phyloP scores from a whole-genome alignment of 805 yeast species.

The Candida ortonii region DNA sequence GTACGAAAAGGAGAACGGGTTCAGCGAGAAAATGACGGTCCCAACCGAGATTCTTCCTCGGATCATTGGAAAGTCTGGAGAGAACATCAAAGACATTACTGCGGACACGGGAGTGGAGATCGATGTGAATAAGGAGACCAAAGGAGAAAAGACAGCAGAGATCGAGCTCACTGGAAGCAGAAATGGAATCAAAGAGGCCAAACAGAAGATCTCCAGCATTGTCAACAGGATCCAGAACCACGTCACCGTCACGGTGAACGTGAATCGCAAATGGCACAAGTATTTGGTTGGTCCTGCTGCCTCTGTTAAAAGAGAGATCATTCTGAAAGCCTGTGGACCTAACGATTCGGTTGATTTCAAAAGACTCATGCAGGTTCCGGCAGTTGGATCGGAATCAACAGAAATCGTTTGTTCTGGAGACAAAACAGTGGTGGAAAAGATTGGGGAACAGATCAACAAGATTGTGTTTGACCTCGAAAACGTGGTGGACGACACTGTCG shows the following conservation, averaged over 20 bases:
- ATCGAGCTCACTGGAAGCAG: conserved; percentile 77
- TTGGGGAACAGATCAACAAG: conserved; percentile 57
- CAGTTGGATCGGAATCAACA: conserved; percentile 55
- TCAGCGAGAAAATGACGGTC: conserved; percentile 57
- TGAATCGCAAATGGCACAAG: conserved; percentile 73
- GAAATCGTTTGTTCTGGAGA: conserved; percentile 72
- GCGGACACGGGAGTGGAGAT: conserved; percentile 65
- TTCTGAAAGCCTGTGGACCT: conserved; percentile 72
- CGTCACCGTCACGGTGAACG: conserved; percentile 54
- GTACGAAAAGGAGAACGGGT: conserved; percentile 85
- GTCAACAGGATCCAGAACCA: conserved; percentile 64
- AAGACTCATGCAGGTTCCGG: conserved; percentile 67
- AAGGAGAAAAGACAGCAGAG: conserved; percentile 48
- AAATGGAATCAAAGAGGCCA: conserved; percentile 70
- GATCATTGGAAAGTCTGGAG: conserved; percentile 89
- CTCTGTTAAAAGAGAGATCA: conserved; percentile 66
- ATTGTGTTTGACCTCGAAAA: conserved; percentile 66
- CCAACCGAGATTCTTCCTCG: conserved; percentile 76
- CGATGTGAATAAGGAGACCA: conserved; percentile 43
- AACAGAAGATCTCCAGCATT: conserved; percentile 56
- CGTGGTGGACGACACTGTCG: conserved; percentile 47
- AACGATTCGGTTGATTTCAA: conserved; percentile 49
- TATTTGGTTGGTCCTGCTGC: conserved; percentile 79
- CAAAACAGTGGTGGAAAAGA: conserved; percentile 64
- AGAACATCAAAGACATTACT: conserved; percentile 73